phyloP scores from a whole-genome alignment of 2,329 filamentous ascomycete species.

The Neofusicoccum laricinum region DNA sequence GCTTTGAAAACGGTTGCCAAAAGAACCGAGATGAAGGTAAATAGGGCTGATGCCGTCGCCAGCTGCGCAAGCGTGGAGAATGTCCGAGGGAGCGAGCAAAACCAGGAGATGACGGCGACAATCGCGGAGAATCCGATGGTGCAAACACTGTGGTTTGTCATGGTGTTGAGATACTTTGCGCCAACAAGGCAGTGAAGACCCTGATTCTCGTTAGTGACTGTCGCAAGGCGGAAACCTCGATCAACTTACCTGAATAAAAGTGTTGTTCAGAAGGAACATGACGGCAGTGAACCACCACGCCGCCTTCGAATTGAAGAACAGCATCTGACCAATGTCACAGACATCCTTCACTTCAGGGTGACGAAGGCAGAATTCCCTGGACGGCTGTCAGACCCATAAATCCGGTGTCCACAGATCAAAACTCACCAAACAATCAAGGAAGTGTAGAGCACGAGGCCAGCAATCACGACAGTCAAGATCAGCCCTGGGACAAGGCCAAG shows the following conservation, averaged over 20 bases:
- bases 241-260: slow-evolving; percentile 59
- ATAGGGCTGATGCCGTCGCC: slow-evolving; percentile 75
- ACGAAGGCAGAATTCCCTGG: slow-evolving; percentile 82
- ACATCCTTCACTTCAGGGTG: slow-evolving; percentile 91
- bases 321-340: slow-evolving; percentile 91
- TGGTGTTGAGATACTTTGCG: slow-evolving; percentile 86
- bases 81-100: slow-evolving; percentile 79
- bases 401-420: not conserved
- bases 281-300: slow-evolving; percentile 66
- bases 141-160: slow-evolving; percentile 69
- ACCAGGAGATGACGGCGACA: slow-evolving; percentile 70
- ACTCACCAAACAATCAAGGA: slow-evolving; percentile 63
- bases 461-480: slow-evolving; percentile 77
- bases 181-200: slow-evolving; percentile 80
- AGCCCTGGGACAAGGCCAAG: slow-evolving; percentile 83
- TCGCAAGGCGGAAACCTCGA: slow-evolving; percentile 48
- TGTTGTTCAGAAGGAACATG: slow-evolving; percentile 95
- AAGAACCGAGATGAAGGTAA: slow-evolving; percentile 86
- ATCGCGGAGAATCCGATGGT: slow-evolving; percentile 79
- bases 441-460: slow-evolving; percentile 78
- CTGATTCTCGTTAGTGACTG: slow-evolving; percentile 32
- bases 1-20: slow-evolving; percentile 79
- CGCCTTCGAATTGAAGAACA: slow-evolving; percentile 82
- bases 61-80: slow-evolving; percentile 77
- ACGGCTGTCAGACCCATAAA: not conserved